phyloP scores from a whole-genome alignment of 495 filamentous ascomycete genomes.

The Annulohypoxylon maeteangense region DNA sequence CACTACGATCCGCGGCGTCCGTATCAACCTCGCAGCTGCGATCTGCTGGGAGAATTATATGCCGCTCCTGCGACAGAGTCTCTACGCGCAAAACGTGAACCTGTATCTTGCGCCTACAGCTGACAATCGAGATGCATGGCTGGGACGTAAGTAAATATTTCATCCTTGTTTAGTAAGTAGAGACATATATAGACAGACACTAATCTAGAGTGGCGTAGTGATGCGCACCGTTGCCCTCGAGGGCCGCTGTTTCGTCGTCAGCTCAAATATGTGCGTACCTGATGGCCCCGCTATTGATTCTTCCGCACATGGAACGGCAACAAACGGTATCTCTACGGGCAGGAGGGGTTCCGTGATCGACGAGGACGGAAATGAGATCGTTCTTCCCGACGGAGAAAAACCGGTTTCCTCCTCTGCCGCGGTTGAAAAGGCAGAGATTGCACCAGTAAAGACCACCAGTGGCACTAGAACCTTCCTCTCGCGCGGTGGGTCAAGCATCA shows the following conservation, averaged over 20 bases:
- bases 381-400: slow-evolving; percentile 39
- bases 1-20: slow-evolving; percentile 80
- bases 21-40: slow-evolving; percentile 80
- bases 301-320: not conserved
- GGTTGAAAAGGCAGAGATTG: not conserved
- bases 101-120: slow-evolving; percentile 93
- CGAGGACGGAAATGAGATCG: slow-evolving; percentile 61
- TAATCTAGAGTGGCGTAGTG: not conserved
- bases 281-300: not conserved
- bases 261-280: slow-evolving; percentile 82
- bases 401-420: not conserved
- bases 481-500: slow-evolving; percentile 83
- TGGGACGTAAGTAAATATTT: slow-evolving; percentile 55
- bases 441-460: not conserved
- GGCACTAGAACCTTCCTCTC: slow-evolving; percentile 61
- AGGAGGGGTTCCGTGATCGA: slow-evolving; percentile 53
- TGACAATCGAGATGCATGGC: slow-evolving; percentile 86
- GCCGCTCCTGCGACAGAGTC: slow-evolving; percentile 76
- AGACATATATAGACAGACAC: not conserved
- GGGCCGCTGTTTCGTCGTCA: slow-evolving; percentile 86
- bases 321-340: slow-evolving; percentile 13
- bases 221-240: slow-evolving; percentile 85
- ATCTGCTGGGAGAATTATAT: slow-evolving; percentile 99
- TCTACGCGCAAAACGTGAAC: slow-evolving; percentile 93
- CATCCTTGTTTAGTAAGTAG: not conserved